Percentiles rank a stretch among this genome's conserved stretches.
phyloP scores from a whole-genome alignment of 768 basidiomycete genomes.

The Suillus luteus region DNA sequence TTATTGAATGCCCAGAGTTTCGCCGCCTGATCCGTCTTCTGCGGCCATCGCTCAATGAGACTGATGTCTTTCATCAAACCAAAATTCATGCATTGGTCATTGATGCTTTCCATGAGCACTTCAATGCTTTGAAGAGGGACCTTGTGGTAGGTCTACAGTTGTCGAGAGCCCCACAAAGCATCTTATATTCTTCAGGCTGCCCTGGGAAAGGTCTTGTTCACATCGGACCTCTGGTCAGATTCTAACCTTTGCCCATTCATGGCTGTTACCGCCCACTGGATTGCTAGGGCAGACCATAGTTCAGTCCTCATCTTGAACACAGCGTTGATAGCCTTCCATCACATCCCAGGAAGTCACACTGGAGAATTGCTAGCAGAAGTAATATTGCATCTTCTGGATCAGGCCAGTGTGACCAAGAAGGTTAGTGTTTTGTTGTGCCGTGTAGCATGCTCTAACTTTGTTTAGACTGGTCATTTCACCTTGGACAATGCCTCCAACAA shows the following conservation, averaged over 20 bases:
- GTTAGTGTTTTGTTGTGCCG: not conserved
- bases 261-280: conserved; percentile 21
- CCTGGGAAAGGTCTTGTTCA: conserved; percentile 16
- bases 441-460: not conserved
- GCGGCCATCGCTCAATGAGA: conserved; percentile 2
- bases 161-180: not conserved
- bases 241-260: conserved; percentile 14
- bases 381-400: not conserved
- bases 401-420: not conserved
- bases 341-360: conserved; percentile 19
- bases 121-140: conserved; percentile 4
- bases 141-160: conserved; percentile 1
- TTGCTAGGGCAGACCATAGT: conserved; percentile 3
- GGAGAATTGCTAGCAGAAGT: conserved; percentile 15
- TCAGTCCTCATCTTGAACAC: conserved; percentile 15
- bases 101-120: not conserved
- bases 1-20: conserved; percentile 7
- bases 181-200: conserved; percentile 4
- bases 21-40: not conserved
- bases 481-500: not conserved
- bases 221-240: conserved; percentile 21
- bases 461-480: conserved; percentile 1
- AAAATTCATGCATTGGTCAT: conserved; percentile 12
- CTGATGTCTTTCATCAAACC: conserved; percentile 15
- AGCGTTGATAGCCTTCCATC: conserved; percentile 15